Evolutionary conservation across 805 yeast genomes (phyloP).

Genomic region (Cyberlindnera maritima): DNA sequence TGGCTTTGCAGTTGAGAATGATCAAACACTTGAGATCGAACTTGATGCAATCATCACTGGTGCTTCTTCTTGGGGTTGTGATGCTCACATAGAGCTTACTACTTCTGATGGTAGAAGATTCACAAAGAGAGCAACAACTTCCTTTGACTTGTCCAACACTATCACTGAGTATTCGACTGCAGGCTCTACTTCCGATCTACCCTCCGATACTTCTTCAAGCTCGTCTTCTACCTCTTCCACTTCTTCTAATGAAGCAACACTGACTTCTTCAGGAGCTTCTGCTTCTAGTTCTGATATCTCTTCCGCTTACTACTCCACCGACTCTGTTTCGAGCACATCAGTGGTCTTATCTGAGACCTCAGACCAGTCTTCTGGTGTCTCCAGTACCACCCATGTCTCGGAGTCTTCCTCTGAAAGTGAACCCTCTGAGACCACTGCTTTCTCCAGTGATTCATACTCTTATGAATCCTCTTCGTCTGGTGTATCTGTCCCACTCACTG

Average conservation of each 20-base stretch:
- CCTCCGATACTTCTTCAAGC: neutral
- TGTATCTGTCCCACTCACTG: neutral
- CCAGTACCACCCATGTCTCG: too few species aligned
- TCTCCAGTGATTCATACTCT: neutral
- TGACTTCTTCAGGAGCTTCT: neutral
- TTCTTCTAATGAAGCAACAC: neutral
- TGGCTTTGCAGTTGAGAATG: neutral
- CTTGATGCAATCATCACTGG: neutral
- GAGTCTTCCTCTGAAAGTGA: neutral
- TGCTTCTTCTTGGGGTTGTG: neutral
- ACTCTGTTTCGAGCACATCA: neutral
- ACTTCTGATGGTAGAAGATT: slow-evolving; percentile 1
- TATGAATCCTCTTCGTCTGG: too few species aligned
- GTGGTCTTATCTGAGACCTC: too few species aligned
- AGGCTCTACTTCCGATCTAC: slow-evolving; percentile 1
- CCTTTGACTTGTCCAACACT: slow-evolving; percentile 4
- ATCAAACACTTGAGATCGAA: neutral
- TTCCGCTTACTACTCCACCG: neutral
- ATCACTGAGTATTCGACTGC: neutral
- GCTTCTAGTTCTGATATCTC: neutral
- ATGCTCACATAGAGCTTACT: neutral
- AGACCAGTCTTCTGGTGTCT: too few species aligned
- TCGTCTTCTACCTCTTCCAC: neutral
- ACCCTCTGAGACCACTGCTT: neutral
- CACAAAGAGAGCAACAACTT: neutral